phyloP scores from a whole-genome alignment of 495 filamentous ascomycete genomes.

The Aspergillus bertholletiae region DNA sequence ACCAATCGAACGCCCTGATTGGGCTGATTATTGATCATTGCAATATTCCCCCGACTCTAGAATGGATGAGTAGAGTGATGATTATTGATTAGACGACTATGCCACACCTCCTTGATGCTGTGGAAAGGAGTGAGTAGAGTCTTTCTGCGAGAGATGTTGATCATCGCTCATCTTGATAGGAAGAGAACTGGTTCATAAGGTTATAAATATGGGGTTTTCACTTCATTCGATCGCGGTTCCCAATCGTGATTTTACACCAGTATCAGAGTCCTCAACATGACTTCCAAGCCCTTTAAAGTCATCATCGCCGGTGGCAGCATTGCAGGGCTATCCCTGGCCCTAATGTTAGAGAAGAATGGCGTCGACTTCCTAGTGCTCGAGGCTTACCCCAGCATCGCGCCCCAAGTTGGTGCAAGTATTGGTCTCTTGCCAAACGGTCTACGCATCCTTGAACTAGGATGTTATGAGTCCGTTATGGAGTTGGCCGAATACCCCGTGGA shows the following conservation, averaged over 20 bases:
- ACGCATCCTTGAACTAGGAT: conserved; percentile 15
- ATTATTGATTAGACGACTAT: not conserved
- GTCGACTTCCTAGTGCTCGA: conserved; percentile 23
- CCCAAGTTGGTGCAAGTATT: conserved; percentile 17
- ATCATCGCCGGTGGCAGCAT: conserved; percentile 46
- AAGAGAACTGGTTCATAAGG: not conserved
- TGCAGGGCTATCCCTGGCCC: conserved; percentile 28
- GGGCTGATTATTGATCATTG: not conserved
- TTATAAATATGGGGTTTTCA: not conserved
- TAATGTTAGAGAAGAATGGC: conserved; percentile 14
- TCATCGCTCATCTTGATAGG: not conserved
- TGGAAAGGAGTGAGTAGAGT: not conserved
- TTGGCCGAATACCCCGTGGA: conserved; percentile 16
- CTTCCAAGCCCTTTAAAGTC: conserved; percentile 16
- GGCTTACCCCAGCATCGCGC: conserved; percentile 9
- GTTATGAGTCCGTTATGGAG: conserved; percentile 24
- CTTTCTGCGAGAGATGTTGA: not conserved
- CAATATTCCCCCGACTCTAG: not conserved
- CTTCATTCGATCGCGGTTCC: not conserved
- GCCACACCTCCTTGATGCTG: not conserved
- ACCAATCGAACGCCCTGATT: not conserved
- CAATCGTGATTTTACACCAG: too few relatives aligned
- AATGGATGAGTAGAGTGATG: too few relatives aligned
- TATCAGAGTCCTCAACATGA: too few relatives aligned
- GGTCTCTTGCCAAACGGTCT: conserved; percentile 17